Conservation (phyloP, 176 grass and related monocot genomes). For the Miscanthus lutarioriparius region DNA sequence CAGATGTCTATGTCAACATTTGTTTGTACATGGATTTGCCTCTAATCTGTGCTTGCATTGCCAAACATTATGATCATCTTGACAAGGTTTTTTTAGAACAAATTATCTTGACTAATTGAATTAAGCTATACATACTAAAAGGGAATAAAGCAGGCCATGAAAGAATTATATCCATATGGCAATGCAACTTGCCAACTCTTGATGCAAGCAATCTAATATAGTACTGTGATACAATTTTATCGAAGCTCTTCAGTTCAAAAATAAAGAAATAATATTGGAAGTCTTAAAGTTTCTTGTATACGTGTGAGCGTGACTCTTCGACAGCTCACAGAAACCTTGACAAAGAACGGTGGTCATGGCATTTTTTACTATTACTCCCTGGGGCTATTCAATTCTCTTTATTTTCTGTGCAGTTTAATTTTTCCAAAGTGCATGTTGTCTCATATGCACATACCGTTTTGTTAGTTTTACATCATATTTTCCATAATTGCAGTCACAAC, state of each 20-base stretch:
- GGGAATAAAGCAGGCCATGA: not conserved
- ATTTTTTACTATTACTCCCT: not conserved
- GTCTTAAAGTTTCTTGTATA: not conserved
- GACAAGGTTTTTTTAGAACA: not conserved
- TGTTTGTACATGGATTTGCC: conserved; percentile 11
- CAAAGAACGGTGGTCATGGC: not conserved
- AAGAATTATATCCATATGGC: conserved; percentile 9
- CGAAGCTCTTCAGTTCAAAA: not conserved
- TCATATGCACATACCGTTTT: not conserved
- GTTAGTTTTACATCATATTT: not conserved
- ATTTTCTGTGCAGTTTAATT: not conserved
- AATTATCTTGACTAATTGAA: conserved; percentile 2
- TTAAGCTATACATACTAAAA: not conserved
- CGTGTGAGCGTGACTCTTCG: not conserved
- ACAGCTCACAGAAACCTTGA: not conserved
- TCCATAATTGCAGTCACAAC: conserved; percentile 43
- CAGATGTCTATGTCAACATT: not conserved
- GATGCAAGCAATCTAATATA: not conserved
- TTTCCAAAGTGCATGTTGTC: not conserved
- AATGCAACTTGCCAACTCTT: conserved; percentile 14
- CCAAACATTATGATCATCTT: not conserved
- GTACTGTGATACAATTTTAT: conserved; percentile 1
- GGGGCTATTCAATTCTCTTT: conserved; percentile 16
- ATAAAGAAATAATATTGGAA: not conserved
- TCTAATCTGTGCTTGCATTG: conserved; percentile 6